Conservation (phyloP, 257 asterid genomes). For the Plantago elongata region DNA sequence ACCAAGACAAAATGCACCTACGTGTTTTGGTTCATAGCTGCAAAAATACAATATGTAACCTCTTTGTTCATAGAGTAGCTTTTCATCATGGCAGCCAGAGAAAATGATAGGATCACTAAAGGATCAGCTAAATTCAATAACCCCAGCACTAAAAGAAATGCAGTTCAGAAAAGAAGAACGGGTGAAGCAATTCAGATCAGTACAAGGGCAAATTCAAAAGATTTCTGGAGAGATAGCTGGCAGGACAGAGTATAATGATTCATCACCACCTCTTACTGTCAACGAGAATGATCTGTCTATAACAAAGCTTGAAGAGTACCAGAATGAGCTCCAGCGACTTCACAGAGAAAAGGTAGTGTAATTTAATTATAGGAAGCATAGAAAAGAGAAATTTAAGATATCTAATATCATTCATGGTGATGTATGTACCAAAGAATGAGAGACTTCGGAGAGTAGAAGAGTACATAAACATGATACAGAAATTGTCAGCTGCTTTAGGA, state of each 20-base stretch:
- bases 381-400: constrained; percentile 8
- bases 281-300: constrained; percentile 77
- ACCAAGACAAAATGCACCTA: not conserved
- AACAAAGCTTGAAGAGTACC: constrained; percentile 80
- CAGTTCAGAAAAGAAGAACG: constrained; percentile 76
- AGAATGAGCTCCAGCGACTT: constrained; percentile 82
- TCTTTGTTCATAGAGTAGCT: constrained; percentile 19
- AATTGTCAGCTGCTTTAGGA: constrained; percentile 71
- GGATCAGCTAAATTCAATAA: constrained; percentile 78
- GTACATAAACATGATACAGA: constrained; percentile 55
- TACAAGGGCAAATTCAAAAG: constrained; percentile 75
- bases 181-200: constrained; percentile 71
- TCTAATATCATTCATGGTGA: constrained; percentile 12
- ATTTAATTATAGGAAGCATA: not conserved
- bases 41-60: not conserved
- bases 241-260: constrained; percentile 59
- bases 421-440: constrained; percentile 48
- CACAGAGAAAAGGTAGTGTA: constrained; percentile 73
- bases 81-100: constrained; percentile 65
- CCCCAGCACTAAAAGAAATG: constrained; percentile 88
- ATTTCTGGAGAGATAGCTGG: constrained; percentile 88
- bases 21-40: not conserved
- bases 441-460: constrained; percentile 84
- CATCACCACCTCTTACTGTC: constrained; percentile 45
- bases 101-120: constrained; percentile 82